Percentiles rank a stretch among this genome's conserved stretches.
Conservation (phyloP, 257 asterid species). For the Solanum medicagineum region DNA sequence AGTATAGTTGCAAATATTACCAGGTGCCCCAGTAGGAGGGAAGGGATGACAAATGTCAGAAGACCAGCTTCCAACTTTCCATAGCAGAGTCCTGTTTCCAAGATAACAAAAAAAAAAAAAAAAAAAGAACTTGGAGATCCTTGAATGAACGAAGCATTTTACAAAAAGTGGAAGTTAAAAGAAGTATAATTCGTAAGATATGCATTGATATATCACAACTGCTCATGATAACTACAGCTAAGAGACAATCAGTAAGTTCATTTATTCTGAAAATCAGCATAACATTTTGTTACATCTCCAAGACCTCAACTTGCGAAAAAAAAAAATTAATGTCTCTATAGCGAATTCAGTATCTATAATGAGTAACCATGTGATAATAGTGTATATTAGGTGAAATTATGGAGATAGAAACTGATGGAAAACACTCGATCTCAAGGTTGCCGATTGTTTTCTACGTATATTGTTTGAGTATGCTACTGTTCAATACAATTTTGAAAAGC, state of each 20-base stretch:
- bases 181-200: background rate
- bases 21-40: conserved; percentile 83
- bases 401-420: background rate
- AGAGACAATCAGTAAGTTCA: background rate
- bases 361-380: background rate
- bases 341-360: background rate
- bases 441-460: background rate
- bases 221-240: background rate
- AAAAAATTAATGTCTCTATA: background rate
- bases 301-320: background rate
- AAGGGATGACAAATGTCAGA: conserved; percentile 73
- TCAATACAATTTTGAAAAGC: too few species aligned
- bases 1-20: conserved; percentile 13
- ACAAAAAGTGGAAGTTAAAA: background rate
- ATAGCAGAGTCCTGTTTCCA: conserved; percentile 69
- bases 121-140: background rate
- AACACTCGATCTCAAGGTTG: background rate
- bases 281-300: background rate
- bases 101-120: background rate
- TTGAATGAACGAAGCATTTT: background rate
- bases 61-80: conserved; percentile 85
- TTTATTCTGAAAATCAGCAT: background rate
- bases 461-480: background rate
- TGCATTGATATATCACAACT: background rate
- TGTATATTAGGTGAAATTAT: background rate